These are phyloP conservation scores for Pleurostoma richardsiae DNA, from an alignment of 2,329 filamentous ascomycete genomes.

Conservation along the genomic window DNA sequence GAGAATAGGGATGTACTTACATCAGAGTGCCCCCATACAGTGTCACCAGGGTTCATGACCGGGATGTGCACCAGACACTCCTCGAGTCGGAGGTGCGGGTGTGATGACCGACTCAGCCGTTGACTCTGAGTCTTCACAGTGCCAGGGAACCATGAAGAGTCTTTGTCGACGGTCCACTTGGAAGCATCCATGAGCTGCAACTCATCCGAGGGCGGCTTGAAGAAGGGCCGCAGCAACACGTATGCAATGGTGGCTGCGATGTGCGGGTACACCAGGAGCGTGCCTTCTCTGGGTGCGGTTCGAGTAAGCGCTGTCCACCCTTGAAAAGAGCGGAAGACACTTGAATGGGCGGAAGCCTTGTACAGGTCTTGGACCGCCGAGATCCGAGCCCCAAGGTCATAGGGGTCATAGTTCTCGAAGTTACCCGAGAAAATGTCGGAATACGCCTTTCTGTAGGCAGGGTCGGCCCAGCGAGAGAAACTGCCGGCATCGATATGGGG, in stretches of 20 bases:
- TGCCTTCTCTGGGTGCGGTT: slow-evolving; percentile 26
- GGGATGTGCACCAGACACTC: slow-evolving; percentile 32
- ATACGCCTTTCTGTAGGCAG: slow-evolving; percentile 29
- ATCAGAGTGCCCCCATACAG: slow-evolving; percentile 11
- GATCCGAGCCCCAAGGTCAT: slow-evolving; percentile 27
- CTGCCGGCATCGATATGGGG: slow-evolving; percentile 38
- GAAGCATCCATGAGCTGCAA: slow-evolving; percentile 25
- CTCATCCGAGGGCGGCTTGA: slow-evolving; percentile 21
- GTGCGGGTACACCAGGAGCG: slow-evolving; percentile 32
- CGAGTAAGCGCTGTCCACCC: slow-evolving; percentile 37
- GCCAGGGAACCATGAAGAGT: slow-evolving; percentile 28
- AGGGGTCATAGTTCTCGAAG: slow-evolving; percentile 28
- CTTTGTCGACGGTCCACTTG: slow-evolving; percentile 27
- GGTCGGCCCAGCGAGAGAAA: slow-evolving; percentile 34
- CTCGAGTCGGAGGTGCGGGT: slow-evolving; percentile 30
- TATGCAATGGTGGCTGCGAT: slow-evolving; percentile 29
- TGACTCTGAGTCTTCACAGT: slow-evolving; percentile 26
- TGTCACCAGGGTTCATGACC: slow-evolving; percentile 29
- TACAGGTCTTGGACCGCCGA: slow-evolving; percentile 26
- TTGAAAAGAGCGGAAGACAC: slow-evolving; percentile 31
- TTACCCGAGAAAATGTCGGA: slow-evolving; percentile 27
- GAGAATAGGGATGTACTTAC: neutral
- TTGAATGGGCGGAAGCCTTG: slow-evolving; percentile 26
- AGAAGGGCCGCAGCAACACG: slow-evolving; percentile 34
- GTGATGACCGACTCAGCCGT: slow-evolving; percentile 23